Evolutionary conservation across 495 filamentous ascomycete species (phyloP), one percentile per base, ranked within the genome.

Genomic region (Trichoderma gamsii): DNA sequence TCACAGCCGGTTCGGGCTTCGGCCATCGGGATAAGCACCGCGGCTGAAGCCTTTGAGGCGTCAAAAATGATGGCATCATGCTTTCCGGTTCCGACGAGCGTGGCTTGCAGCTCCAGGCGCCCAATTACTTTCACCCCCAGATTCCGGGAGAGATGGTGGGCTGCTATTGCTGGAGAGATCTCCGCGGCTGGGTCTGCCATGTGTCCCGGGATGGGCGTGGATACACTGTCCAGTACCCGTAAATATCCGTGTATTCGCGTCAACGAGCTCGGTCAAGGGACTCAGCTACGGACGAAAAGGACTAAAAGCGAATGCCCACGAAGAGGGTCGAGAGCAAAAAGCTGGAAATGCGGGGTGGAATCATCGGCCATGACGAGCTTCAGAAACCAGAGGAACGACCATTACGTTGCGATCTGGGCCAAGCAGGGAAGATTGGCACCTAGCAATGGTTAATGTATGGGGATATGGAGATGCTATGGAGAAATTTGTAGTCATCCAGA

Each of bases 211-310:
- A 46, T 0, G 43, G 12, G 43, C 43, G 43, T 38, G 18, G 12
- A 46, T 44, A 44, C 43, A 18, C 13, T 16, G 43, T 18, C 7
- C 8, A 1, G 21, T 18, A 52, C 21, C 18, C 21, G 18, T 52
- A 23, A 52, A 61, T 32, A 13, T 21, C 56, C 56, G 56, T 35
- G 56, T 61, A 61, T 35, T 61, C 27, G 56, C 56, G 56, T 61
- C 56, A 3, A 21, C 49, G 9, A 23, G 44, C 25, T 23, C 49
- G 21, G 49, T 29, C 29, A 29, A 29, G 29, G 29, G 29, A 29
- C 49, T 52, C 21, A 23, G 49, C 49, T 52, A 11, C 49, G 9
- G n/a, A 21, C 49, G 25, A 52, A 23, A 11, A 23, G 29, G 29
- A 29, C 29, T 29, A 29, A 29, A 29, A 29, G 29, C 1, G 29